Conservation (phyloP, 179 eudicot genomes). For the Amaranthus tricolor region DNA sequence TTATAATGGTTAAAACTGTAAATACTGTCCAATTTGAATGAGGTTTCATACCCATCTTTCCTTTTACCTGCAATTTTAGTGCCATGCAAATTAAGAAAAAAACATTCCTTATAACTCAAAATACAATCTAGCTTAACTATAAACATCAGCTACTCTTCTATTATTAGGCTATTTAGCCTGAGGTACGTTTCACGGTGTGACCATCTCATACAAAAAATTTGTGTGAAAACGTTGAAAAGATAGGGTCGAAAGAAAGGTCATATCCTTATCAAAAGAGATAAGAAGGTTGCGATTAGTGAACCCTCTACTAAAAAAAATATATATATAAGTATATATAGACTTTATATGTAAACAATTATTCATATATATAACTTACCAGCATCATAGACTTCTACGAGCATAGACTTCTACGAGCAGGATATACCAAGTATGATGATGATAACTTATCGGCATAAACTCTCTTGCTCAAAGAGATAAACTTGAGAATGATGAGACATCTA, state of each 20-base stretch:
- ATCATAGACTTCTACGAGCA: not conserved
- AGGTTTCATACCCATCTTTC: not conserved
- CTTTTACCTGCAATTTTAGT: not conserved
- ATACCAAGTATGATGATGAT: not conserved
- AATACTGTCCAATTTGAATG: slow-evolving; percentile 3
- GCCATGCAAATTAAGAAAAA: not conserved
- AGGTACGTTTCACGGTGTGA: too few species aligned
- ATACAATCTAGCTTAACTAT: not conserved
- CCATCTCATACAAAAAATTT: too few species aligned
- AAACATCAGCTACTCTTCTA: too few species aligned
- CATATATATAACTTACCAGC: too few species aligned
- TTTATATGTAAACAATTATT: too few species aligned
- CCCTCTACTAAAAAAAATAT: too few species aligned
- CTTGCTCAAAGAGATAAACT: not conserved
- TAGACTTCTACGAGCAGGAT: not conserved
- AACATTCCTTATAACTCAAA: not conserved
- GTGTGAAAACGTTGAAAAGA: too few species aligned
- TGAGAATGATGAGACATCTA: slow-evolving; percentile 1
- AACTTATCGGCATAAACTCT: slow-evolving; percentile 12
- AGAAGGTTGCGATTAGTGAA: too few species aligned
- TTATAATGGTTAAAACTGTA: slow-evolving; percentile 10
- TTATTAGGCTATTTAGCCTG: too few species aligned
- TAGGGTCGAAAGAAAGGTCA: too few species aligned
- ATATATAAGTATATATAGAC: too few species aligned
- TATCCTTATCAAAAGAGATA: too few species aligned